Evolutionary conservation across 73 alveolate species (phyloP), one percentile per base, ranked within the genome.

Genomic region (Tetrahymena elliotti): DNA sequence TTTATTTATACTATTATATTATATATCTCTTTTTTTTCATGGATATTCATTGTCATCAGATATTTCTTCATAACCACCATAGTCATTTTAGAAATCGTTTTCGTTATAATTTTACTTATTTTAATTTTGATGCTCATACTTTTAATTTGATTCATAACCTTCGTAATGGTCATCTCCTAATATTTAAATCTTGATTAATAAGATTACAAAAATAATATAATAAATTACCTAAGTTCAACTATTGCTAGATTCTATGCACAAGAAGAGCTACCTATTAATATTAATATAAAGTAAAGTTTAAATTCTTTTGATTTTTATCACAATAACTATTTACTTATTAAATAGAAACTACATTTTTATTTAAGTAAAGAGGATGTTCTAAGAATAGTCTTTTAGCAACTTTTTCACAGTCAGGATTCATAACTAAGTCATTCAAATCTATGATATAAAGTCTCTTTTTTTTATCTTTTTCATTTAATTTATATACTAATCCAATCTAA

Each of bases 391-490:
- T 68, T 31, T 68, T 68, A 18, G 88, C 88, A 4, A 68, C 88
- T 36, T 68, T 68, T 68, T 68, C 88, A 24, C 88, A 68, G 36
- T 68, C 88, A 27, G 88, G 88, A 36, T 68, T 68, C 38, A 68
- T 68, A 68, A 68, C 88, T 68, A 94, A 88, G 31, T 94, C 93
- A 39, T 94, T 94, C 37, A 94, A 94, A 15, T 53, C 52, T 33
- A 94, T 94, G 36, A 84, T 38, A 94, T 94, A 94, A 9, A 94
- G 93, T 53, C 93, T 94, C 31, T 88, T 94, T 47, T 94, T 94
- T 92, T 94, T 94, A 34, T 94, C 96, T 88, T 94, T 94, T 88
- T 39, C 52, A 37, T 94, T 94, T 20, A 53, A 31, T 83, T 94
- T 94, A 37, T 94, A 94, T 16, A 94, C 96, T 22, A 94, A 24